A percentile compares a stretch with the other conserved stretches of the same genome.
phyloP scores from a whole-genome alignment of 441 rosid species.

The Biscutella laevigata region DNA sequence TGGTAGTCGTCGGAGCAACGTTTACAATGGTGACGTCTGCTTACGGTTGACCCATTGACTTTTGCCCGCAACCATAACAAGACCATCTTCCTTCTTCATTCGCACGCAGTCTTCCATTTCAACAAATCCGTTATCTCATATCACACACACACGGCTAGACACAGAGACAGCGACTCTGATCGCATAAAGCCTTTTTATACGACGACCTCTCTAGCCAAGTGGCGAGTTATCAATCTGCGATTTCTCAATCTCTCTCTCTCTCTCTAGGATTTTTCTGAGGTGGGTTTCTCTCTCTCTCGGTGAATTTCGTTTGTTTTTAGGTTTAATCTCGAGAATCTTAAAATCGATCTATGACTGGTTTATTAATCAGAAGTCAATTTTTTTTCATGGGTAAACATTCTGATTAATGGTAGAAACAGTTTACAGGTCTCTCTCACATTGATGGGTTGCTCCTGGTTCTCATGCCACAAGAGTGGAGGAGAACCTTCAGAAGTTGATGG shows the following conservation, averaged over 20 bases:
- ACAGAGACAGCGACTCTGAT: constrained; percentile 8
- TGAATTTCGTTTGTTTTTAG: not conserved
- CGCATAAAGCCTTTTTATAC: constrained; percentile 18
- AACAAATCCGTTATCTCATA: constrained; percentile 14
- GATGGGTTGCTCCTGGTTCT: constrained; percentile 61
- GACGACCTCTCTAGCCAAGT: not conserved
- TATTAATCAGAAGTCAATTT: constrained; percentile 3
- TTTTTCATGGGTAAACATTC: not conserved
- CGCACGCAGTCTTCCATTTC: not conserved
- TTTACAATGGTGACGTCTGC: constrained; percentile 1
- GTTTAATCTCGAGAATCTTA: constrained; percentile 8
- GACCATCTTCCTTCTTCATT: constrained; percentile 14
- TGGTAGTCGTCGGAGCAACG: constrained; percentile 7
- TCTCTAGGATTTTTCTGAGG: not conserved
- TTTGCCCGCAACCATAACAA: constrained; percentile 18
- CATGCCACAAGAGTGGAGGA: constrained; percentile 23
- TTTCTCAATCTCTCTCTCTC: constrained; percentile 3
- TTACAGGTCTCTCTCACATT: constrained; percentile 22
- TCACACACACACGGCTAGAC: constrained; percentile 18
- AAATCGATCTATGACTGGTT: constrained; percentile 2
- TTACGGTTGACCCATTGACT: constrained; percentile 20
- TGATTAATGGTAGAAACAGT: constrained; percentile 16
- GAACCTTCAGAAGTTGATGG: constrained; percentile 36
- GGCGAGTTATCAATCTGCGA: not conserved
- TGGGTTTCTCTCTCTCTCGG: constrained; percentile 11